These are phyloP conservation scores for Eucommia ulmoides DNA, from an alignment of 257 asterid species.

Conservation along the genomic window DNA sequence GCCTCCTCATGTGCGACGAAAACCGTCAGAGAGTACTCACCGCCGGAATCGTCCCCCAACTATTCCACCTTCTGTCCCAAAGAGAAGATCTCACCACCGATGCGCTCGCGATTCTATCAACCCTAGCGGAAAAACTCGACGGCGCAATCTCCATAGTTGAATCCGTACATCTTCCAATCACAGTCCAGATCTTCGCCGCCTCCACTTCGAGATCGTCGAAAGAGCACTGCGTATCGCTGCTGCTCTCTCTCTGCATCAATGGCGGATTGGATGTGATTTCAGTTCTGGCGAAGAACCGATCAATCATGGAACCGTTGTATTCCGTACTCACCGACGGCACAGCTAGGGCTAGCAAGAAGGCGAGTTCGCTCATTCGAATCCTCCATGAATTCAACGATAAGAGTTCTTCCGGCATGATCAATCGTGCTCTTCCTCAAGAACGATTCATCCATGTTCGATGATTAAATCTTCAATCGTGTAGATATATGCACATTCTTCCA, in stretches of 20 bases:
- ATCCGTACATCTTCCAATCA: constrained; percentile 33
- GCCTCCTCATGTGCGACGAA: constrained; percentile 45
- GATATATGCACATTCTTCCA: too few species aligned
- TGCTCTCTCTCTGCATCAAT: constrained; percentile 53
- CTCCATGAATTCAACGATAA: background rate
- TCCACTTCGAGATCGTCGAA: constrained; percentile 28
- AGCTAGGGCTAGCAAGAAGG: background rate
- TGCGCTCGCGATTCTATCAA: constrained; percentile 47
- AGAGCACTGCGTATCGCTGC: constrained; percentile 48
- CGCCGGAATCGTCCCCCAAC: constrained; percentile 42
- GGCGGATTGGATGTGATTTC: constrained; percentile 53
- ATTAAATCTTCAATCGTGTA: too few species aligned
- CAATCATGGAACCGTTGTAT: background rate
- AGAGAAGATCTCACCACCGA: constrained; percentile 46
- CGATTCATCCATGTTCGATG: background rate
- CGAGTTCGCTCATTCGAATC: background rate
- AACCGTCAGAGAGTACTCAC: constrained; percentile 43
- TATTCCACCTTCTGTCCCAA: constrained; percentile 26
- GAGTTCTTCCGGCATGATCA: background rate
- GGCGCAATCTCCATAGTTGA: constrained; percentile 50
- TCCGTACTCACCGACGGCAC: background rate
- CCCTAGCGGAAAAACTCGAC: constrained; percentile 42
- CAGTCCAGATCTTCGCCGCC: constrained; percentile 27
- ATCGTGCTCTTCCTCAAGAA: background rate
- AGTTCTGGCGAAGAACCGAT: constrained; percentile 30